A percentile compares a stretch with the other conserved stretches of the same genome.
phyloP scores from a whole-genome alignment of 176 grass and related monocot genomes.

The Ananas comosus region DNA sequence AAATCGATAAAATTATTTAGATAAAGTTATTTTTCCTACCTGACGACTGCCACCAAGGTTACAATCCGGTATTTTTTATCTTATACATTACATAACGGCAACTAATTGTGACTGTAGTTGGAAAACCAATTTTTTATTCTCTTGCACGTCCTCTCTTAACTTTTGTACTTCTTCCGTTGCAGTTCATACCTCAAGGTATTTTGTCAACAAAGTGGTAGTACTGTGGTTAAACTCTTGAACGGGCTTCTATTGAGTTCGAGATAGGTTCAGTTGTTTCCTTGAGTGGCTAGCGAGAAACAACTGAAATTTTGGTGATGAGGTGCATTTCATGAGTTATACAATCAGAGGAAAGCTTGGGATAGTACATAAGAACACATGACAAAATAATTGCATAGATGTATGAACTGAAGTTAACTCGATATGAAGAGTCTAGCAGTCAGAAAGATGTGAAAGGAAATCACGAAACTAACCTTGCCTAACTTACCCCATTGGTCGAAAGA shows the following conservation, averaged over 20 bases:
- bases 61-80: too few relatives aligned
- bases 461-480: conserved; percentile 68
- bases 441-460: conserved; percentile 7
- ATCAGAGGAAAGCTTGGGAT: background rate
- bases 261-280: conserved; percentile 61
- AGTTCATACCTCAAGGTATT: conserved; percentile 42
- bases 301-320: conserved; percentile 35
- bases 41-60: too few relatives aligned
- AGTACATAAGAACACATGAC: conserved; percentile 3
- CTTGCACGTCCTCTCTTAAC: too few relatives aligned
- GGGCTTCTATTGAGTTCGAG: conserved; percentile 42
- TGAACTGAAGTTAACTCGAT: background rate
- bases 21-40: too few relatives aligned
- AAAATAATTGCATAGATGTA: conserved; percentile 5
- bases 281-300: conserved; percentile 72
- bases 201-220: conserved; percentile 38
- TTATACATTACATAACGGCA: too few relatives aligned
- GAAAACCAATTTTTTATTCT: too few relatives aligned
- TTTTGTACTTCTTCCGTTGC: too few relatives aligned
- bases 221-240: conserved; percentile 55
- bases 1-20: too few relatives aligned
- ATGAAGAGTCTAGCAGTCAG: background rate
- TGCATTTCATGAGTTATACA: background rate
- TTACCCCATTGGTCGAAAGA: conserved; percentile 98
- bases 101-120: too few relatives aligned